Evolutionary conservation across 2,329 filamentous ascomycete genomes (phyloP), one percentile per base, ranked within the genome.

Genomic region (Calonectria leucothoes): DNA sequence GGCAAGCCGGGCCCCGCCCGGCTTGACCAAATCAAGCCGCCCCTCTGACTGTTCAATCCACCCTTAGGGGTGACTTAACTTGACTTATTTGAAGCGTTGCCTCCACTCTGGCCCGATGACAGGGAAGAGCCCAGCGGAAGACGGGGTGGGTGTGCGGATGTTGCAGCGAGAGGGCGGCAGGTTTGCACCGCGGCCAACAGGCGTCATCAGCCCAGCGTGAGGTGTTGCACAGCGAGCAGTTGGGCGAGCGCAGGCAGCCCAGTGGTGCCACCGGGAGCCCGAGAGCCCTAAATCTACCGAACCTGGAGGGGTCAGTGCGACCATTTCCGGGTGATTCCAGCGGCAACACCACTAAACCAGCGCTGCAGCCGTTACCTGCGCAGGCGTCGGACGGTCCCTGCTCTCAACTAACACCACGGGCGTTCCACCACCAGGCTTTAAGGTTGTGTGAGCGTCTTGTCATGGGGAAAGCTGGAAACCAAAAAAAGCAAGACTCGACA

Each of bases 401-500:
- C 31, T 31, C 35, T 57, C 27, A 51, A 48, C 35, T 52, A 57
- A 51, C 45, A 39, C 64, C 64, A 66, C 33, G 23, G 33, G 65
- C 48, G 51, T 55, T 39, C 51, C 65, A 59, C 66, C 31, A 29
- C 25, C 37, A 37, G 7, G 37, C 31, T 55, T 55, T 55, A 45
- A 55, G 66, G 25, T 68, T 68, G 51, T 33, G 23, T 48, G 59
- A 42, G 37, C 59, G n/a, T 64, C 59, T 64, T 64, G 39, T 48
- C 57, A 70, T 71, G 61, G 42, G 61, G 35, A 25, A 29, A 48
- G 45, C 6, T 66, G 61, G 31, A 27, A 65, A 48, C 51, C n/a
- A 8, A 66, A 74, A 71, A 75, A 71, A 70, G 66, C 66, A 70
- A 72, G 52, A 69, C 65, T 35, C 31, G 70, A 66, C 39, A 61